phyloP scores from a whole-genome alignment of 1,284 basidiomycete genomes.

The Termitomyces sp. region DNA sequence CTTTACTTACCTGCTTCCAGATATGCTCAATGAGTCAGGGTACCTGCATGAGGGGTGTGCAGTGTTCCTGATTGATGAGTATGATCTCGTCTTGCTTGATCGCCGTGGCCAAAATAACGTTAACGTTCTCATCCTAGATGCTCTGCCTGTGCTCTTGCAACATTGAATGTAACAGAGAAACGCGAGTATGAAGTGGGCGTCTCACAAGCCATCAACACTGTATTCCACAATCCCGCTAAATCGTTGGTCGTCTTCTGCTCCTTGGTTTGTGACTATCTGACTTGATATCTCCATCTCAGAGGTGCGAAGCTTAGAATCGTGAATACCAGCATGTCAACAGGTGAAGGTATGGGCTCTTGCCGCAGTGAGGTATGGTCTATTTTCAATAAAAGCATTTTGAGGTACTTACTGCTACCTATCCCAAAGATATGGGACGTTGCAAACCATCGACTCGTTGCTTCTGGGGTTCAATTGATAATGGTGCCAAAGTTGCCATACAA shows the following conservation, averaged over 20 bases:
- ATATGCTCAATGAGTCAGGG: slow-evolving; percentile 43
- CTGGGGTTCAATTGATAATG: slow-evolving; percentile 38
- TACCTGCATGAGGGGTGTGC: slow-evolving; percentile 43
- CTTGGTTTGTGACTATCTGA: slow-evolving; percentile 1
- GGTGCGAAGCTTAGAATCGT: slow-evolving; percentile 37
- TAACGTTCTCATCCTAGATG: slow-evolving; percentile 20
- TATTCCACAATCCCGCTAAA: slow-evolving; percentile 35
- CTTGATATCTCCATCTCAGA: slow-evolving; percentile 21
- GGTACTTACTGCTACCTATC: not conserved
- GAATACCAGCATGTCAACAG: slow-evolving; percentile 32
- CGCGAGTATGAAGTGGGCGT: slow-evolving; percentile 28
- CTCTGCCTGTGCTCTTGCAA: slow-evolving; percentile 28
- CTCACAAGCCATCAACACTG: slow-evolving; percentile 35
- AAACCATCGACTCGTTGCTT: slow-evolving; percentile 36
- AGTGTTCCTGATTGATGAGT: slow-evolving; percentile 45
- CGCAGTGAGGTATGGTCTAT: slow-evolving; percentile 29
- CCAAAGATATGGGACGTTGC: slow-evolving; percentile 36
- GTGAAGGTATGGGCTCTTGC: slow-evolving; percentile 29
- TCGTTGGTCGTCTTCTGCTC: slow-evolving; percentile 24
- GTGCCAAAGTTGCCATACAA: slow-evolving; percentile 19
- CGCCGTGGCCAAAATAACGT: not conserved
- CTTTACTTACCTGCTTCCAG: slow-evolving; percentile 24
- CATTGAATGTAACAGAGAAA: slow-evolving; percentile 24
- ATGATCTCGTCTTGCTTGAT: slow-evolving; percentile 14
- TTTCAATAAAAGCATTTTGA: not conserved